Conservation (phyloP, 2,329 filamentous ascomycete species). For the Colletotrichum graminicola region DNA sequence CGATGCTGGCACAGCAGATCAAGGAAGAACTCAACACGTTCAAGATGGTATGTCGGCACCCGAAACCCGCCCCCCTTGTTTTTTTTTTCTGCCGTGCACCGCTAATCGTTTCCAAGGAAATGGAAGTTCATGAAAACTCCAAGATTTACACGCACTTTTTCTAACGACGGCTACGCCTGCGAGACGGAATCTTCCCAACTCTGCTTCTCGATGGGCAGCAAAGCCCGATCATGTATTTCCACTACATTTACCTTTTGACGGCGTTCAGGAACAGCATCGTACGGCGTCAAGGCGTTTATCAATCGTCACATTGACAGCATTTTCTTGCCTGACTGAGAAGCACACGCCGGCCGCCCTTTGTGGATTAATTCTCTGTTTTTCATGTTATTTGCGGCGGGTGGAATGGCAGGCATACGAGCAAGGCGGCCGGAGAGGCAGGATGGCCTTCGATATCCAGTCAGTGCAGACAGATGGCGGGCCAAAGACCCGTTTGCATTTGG, state of each 20-base stretch:
- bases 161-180: slow-evolving; percentile 68
- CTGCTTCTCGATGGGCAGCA: slow-evolving; percentile 46
- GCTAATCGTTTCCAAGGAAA: slow-evolving; percentile 78
- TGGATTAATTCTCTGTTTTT: slow-evolving; percentile 50
- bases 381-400: slow-evolving; percentile 35
- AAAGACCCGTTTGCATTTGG: slow-evolving; percentile 31
- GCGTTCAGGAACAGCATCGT: slow-evolving; percentile 70
- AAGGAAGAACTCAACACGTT: slow-evolving; percentile 99
- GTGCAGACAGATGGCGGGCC: slow-evolving; percentile 33
- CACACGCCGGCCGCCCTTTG: slow-evolving; percentile 45
- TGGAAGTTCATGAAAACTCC: slow-evolving; percentile 99
- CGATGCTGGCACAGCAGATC: slow-evolving; percentile 97
- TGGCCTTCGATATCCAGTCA: slow-evolving; percentile 27
- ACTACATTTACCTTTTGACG: slow-evolving; percentile 61
- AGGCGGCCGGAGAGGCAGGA: slow-evolving; percentile 10
- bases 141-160: slow-evolving; percentile 99
- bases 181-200: slow-evolving; percentile 47
- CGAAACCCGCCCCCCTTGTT: too few species aligned
- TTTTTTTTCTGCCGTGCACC: not conserved
- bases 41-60: slow-evolving; percentile 83
- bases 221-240: slow-evolving; percentile 62
- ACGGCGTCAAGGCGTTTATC: slow-evolving; percentile 68
- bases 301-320: slow-evolving; percentile 47
- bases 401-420: slow-evolving; percentile 29
- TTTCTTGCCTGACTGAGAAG: slow-evolving; percentile 27